A percentile compares a stretch with the other conserved stretches of the same genome.
phyloP scores from a whole-genome alignment of 352 stramenopile genomes.

The Phytophthora pistaciae region DNA sequence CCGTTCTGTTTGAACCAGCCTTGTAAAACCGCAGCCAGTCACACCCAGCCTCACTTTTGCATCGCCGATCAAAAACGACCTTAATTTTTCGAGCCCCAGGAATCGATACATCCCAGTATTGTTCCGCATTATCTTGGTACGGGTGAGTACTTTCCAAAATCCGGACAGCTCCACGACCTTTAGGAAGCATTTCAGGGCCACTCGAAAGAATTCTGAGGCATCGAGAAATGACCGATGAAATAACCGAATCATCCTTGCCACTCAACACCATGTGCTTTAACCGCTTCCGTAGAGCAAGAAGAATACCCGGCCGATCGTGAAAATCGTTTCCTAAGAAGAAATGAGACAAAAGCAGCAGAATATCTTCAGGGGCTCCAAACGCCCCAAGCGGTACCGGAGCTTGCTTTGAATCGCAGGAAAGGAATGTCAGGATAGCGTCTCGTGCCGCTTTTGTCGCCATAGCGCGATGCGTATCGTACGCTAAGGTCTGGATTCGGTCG shows the following conservation, averaged over 20 bases:
- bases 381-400: conserved; percentile 28
- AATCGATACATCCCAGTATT: conserved; percentile 77
- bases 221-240: conserved; percentile 32
- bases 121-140: conserved; percentile 73
- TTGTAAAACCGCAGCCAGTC: conserved; percentile 86
- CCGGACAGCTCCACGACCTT: conserved; percentile 52
- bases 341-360: conserved; percentile 58
- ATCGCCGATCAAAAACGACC: conserved; percentile 76
- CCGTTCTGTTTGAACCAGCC: conserved; percentile 47
- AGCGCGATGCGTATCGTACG: conserved; percentile 69
- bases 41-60: conserved; percentile 69
- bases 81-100: conserved; percentile 72
- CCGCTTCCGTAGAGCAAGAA: conserved; percentile 33
- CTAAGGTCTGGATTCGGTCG: conserved; percentile 65
- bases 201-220: conserved; percentile 48
- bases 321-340: conserved; percentile 40
- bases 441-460: conserved; percentile 66
- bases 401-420: conserved; percentile 30
- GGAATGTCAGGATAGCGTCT: conserved; percentile 48
- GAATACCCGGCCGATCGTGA: conserved; percentile 29
- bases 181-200: conserved; percentile 39
- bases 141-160: conserved; percentile 78
- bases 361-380: conserved; percentile 48
- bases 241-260: conserved; percentile 27
- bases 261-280: conserved; percentile 34